These are phyloP conservation scores for Fomitopsis pinicola DNA, from an alignment of 1,284 basidiomycete species.

Conservation along the genomic window DNA sequence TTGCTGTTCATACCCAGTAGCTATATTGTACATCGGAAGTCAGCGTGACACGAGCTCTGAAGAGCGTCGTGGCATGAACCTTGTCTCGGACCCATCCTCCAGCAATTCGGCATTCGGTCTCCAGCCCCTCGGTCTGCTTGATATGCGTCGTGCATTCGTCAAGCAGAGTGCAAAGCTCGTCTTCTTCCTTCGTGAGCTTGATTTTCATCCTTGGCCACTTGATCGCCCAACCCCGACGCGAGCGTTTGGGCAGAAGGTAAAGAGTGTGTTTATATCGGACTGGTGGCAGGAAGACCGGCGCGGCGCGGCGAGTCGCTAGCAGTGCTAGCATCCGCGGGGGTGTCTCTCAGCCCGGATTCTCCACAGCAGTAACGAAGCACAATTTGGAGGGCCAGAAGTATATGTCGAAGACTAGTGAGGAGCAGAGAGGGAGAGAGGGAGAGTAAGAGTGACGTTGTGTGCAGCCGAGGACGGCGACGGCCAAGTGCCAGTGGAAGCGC, in stretches of 20 bases:
- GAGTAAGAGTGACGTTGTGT: too few species aligned
- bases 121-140: constrained; percentile 43
- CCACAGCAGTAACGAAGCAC: too few species aligned
- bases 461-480: too few species aligned
- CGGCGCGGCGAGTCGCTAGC: not conserved
- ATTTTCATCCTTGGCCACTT: constrained; percentile 30
- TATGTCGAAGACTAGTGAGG: too few species aligned
- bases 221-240: constrained; percentile 5
- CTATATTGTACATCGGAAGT: constrained; percentile 37
- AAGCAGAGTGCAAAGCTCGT: constrained; percentile 58
- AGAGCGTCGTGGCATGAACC: constrained; percentile 40
- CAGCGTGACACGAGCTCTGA: not conserved
- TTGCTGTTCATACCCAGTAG: constrained; percentile 80
- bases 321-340: not conserved
- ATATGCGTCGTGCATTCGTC: constrained; percentile 62
- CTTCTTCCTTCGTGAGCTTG: constrained; percentile 52
- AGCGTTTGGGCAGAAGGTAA: not conserved
- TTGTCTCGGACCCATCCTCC: constrained; percentile 99
- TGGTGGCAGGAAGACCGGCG: not conserved
- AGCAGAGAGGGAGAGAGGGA: too few species aligned
- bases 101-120: constrained; percentile 79
- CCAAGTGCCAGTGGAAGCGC: not conserved
- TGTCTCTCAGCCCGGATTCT: not conserved
- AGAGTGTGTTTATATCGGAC: not conserved
- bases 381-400: too few species aligned